Evolutionary conservation across 495 filamentous ascomycete genomes (phyloP), one percentile per base, ranked within the genome.

Genomic region (Penicillium desertorum): DNA sequence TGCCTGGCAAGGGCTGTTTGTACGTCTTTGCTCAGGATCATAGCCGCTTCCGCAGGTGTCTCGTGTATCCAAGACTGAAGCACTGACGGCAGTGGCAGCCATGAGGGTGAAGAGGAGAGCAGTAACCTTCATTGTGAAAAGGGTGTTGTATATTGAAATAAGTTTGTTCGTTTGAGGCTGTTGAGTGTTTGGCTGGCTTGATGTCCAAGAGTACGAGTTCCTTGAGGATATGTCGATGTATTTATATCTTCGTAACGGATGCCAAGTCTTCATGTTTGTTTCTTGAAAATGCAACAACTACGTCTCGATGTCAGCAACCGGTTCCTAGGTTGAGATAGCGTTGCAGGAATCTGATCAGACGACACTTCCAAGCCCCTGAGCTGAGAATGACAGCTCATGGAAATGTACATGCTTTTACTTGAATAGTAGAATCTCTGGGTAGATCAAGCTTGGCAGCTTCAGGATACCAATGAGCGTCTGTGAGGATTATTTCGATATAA

Each of bases 31-130:
- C 16, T 52, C 58, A 22, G 19, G 25, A 27, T 12, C 53, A 19
- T 61, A 61, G 39, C 58, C 58, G 46, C 36, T 12, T 11, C 58
- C 58, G 39, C 58, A 61, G 47, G 46, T 47, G 53, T 61, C 58
- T 11, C 43, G 43, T 8, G 10, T 12, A 0, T 34, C 30, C 30
- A 34, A 11, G 11, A 46, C 41, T 19, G 58, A 45, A 37, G 58
- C 58, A 42, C 47, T 57, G 23, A 61, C 58, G 58, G 58, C 39
- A 12, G 58, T 41, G 14, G 58, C 58, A 53, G 51, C 51, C 58
- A 61, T 56, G 25, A 61, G 52, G 44, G 58, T 57, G 45, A 10
- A 57, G 53, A 61, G 41, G 39, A 61, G 5, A 52, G 58, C 58
- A 2, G 54, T 61, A 23, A 61, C 27, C 47, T 61, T 61, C 58